Base-by-base conservation (phyloP, 2,329 filamentous ascomycete species). In the Diaporthe caulivora region DNA sequence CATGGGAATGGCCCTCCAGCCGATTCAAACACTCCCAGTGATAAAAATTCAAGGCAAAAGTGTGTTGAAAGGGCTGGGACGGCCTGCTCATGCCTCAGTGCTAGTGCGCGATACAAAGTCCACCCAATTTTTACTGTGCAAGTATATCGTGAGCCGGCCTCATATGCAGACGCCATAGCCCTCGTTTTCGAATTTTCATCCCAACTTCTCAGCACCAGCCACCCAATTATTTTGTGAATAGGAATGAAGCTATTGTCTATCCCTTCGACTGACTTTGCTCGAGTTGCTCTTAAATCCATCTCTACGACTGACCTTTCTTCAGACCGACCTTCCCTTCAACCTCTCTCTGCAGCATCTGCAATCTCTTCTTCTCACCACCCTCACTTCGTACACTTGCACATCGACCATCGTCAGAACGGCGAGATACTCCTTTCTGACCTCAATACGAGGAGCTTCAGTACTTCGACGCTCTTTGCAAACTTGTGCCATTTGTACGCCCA, bases 361-460 rank as follows among this genome's bases (percentile, higher is more conserved):
- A 49, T 53, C 47, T 53, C 47, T 67, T 53, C 47, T 67, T 40
- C 47, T 67, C 62, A 40, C 15, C 42, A 64, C 47, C 31, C 24
- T 37, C 47, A 51, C 47, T 37, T 53, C 47, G 47, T 67, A 40
- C 62, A 29, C 34, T 21, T 53, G 62, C 47, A 53, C 62, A 24
- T 18, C 29, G 8, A 31, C 62, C 62, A 53, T 53, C 62, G 44
- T 51, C 62, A 67, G 62, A 53, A 67, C 47, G 47, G n/a, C 47
- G 34, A 67, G n/a, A 53, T 21, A 53, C n/a, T 49, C 40, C 24
- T 31, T 53, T 51, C 31, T 53, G 47, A 21, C 62, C 8, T 31
- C 21, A n/a, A 40, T 15, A 6, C 2, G 8, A 47, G 53, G 62
- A 67, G 62, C 62, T 26, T 53, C 62, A 53, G 62, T 9, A 67